Evolutionary conservation across 2,329 filamentous ascomycete genomes (phyloP), one percentile per base, ranked within the genome.

Genomic region (Graphiopsis chlorocephala): DNA sequence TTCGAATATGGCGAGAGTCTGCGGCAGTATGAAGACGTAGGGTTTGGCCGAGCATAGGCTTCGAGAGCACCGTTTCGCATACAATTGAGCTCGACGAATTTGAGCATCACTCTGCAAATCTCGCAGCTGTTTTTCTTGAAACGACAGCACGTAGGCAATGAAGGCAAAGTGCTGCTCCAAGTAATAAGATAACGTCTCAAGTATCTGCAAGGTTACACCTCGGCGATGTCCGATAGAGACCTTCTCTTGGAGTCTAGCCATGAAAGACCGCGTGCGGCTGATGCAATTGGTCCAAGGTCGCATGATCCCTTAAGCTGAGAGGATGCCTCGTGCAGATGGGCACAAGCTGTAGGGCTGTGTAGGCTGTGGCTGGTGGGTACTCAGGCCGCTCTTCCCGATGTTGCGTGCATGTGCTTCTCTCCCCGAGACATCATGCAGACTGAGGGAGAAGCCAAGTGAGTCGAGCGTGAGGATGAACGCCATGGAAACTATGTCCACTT

Each of bases 281-380:
- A 45, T 28, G n/a, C 23, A 20, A 42, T 20, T 14, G 55, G 55
- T 31, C 28, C n/a, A 17, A 55, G 26, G 50, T 28, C 55, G 33
- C 33, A 42, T 42, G 33, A 58, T 28, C 35, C 47, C 33, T 58
- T 23, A 58, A 35, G 45, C 45, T 48, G 45, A 48, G 45, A 25
- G 20, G 20, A n/a, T 12, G 52, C 55, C 38, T 58, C 25, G 15
- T 53, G 50, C 50, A 20, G 38, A 45, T 45, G n/a, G 38, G n/a
- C n/a, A 45, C 38, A 29, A 53, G 50, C 50, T 53, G n/a, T 53
- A 53, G 50, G 50, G 50, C 50, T 53, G 50, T 53, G 50, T 53
- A 45, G n/a, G 26, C 50, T 53, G 50, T 31, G 50, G 50, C 50
- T 53, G 26, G 26, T 53, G 50, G 50, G 50, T 20, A n/a, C 26